Percentiles rank a stretch among this genome's conserved stretches.
Evolutionary conservation across 345 rosid species (phyloP).

Genomic region (Firmiana major): DNA sequence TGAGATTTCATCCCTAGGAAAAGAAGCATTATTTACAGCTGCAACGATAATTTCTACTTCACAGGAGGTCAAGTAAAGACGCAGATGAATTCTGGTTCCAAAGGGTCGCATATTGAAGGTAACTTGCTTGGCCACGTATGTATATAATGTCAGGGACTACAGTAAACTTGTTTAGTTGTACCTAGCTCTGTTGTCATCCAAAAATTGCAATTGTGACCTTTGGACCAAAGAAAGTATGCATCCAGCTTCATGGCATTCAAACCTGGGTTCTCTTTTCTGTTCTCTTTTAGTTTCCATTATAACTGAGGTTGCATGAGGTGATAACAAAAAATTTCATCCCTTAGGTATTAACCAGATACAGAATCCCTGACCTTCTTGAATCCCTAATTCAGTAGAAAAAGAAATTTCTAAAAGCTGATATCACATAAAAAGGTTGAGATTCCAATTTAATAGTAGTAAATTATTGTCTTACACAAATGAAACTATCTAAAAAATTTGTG

Average conservation of each 20-base stretch:
- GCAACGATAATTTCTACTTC: constrained; percentile 40
- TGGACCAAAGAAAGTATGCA: not conserved
- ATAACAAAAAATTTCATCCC: not conserved
- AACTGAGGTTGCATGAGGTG: not conserved
- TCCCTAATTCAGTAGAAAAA: not conserved
- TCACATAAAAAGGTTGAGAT: not conserved
- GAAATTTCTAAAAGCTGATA: not conserved
- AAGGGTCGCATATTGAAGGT: not conserved
- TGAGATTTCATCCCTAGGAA: constrained; percentile 63
- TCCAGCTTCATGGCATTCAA: not conserved
- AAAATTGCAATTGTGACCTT: not conserved
- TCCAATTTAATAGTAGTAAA: not conserved
- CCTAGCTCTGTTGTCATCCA: not conserved
- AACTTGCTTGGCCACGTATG: not conserved
- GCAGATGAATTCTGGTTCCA: not conserved
- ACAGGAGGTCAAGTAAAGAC: constrained; percentile 13
- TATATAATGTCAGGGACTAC: not conserved
- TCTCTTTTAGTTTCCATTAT: not conserved
- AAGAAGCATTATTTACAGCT: constrained; percentile 78
- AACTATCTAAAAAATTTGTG: not conserved
- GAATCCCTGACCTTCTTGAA: not conserved
- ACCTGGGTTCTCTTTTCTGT: not conserved
- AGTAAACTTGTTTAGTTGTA: not conserved
- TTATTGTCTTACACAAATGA: not conserved
- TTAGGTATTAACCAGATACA: no score